Evolutionary conservation across 75 land plant genomes (phyloP).

Genomic region (Cupressus sempervirens): DNA sequence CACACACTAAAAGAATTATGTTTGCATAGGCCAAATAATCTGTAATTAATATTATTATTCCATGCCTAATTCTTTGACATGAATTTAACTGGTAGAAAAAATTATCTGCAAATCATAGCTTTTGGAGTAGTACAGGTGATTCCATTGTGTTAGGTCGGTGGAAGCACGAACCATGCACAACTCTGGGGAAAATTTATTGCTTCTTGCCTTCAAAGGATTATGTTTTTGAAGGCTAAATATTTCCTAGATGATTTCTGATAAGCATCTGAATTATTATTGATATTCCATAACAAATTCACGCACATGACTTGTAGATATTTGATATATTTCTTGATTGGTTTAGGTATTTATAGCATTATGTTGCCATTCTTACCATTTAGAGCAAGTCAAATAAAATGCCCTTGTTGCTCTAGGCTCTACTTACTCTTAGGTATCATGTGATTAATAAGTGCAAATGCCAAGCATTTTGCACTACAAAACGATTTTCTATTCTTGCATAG

Average conservation of each 20-base stretch:
- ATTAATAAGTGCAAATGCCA: too few relatives aligned
- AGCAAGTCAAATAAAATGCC: too few relatives aligned
- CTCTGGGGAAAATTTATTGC: background rate
- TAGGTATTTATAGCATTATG: too few relatives aligned
- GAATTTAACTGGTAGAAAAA: background rate
- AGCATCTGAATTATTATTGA: background rate
- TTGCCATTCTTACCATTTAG: background rate
- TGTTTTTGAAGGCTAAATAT: too few relatives aligned
- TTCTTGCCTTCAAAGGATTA: background rate
- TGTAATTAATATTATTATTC: too few relatives aligned
- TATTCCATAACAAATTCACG: too few relatives aligned
- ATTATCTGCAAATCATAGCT: background rate
- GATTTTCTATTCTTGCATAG: too few relatives aligned
- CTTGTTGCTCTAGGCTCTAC: too few relatives aligned
- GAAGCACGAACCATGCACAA: background rate
- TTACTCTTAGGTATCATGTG: too few relatives aligned
- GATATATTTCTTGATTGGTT: too few relatives aligned
- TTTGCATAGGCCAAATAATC: background rate
- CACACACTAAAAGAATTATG: background rate
- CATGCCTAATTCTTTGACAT: too few relatives aligned
- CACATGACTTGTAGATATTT: background rate
- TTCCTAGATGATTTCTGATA: background rate
- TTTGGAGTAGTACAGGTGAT: background rate
- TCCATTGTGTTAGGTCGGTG: background rate
- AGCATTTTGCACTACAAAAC: too few relatives aligned